These are phyloP conservation scores for Moniliophthora roreri DNA, from an alignment of 1,284 basidiomycete genomes.

Conservation along the genomic window DNA sequence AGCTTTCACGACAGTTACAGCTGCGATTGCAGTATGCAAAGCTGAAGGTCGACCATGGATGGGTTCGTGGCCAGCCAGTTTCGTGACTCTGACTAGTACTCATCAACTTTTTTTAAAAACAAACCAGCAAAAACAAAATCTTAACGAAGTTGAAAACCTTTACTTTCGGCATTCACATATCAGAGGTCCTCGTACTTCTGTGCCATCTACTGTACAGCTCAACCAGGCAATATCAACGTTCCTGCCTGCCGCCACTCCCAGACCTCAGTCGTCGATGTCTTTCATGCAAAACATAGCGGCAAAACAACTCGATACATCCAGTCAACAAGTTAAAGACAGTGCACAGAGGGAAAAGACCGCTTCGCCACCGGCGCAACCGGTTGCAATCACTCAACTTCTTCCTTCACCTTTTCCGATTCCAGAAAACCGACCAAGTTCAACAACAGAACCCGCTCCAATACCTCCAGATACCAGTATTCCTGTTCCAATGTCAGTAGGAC, in stretches of 20 bases:
- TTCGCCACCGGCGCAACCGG: too few relatives aligned
- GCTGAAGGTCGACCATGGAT: slow-evolving; percentile 78
- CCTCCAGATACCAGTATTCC: too few relatives aligned
- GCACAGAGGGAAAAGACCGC: too few relatives aligned
- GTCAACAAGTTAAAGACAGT: too few relatives aligned
- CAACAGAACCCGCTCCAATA: too few relatives aligned
- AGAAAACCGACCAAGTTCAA: too few relatives aligned
- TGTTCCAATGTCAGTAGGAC: too few relatives aligned
- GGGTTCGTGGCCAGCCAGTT: slow-evolving; percentile 47
- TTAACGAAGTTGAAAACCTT: slow-evolving; percentile 63
- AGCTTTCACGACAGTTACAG: slow-evolving; percentile 75
- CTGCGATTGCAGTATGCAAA: slow-evolving; percentile 74
- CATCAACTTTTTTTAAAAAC: not conserved
- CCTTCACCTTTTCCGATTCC: too few relatives aligned
- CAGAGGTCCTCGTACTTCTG: slow-evolving; percentile 2
- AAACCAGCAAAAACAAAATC: slow-evolving; percentile 52
- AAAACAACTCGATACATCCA: too few relatives aligned
- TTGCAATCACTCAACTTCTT: too few relatives aligned
- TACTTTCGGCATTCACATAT: slow-evolving; percentile 56
- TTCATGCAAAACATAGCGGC: too few relatives aligned
- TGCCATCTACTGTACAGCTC: not conserved
- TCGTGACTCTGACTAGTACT: not conserved
- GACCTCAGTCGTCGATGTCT: not conserved
- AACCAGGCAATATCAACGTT: slow-evolving; percentile 3
- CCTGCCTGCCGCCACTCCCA: not conserved